Evolutionary conservation across 805 yeast species (phyloP).

Genomic region (Candida adriatica): DNA sequence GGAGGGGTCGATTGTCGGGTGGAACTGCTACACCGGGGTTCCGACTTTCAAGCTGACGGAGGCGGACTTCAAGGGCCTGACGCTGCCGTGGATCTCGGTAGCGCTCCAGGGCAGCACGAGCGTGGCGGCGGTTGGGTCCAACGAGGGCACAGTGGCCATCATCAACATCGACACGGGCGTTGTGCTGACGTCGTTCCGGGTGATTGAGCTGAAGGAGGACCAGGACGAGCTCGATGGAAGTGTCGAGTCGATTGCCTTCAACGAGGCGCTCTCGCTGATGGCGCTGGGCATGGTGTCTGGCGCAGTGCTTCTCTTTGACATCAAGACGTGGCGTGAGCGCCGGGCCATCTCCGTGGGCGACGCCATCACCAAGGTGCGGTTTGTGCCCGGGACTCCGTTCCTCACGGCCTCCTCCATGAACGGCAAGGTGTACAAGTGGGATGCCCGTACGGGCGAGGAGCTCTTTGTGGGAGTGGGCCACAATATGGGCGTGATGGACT

Average conservation of each 20-base stretch:
- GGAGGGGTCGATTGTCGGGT: constrained; percentile 78
- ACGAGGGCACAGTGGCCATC: constrained; percentile 82
- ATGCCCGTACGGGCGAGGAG: constrained; percentile 77
- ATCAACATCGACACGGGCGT: constrained; percentile 71
- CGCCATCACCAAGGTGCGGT: constrained; percentile 74
- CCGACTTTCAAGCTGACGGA: constrained; percentile 61
- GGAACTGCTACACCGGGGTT: constrained; percentile 82
- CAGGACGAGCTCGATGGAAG: constrained; percentile 61
- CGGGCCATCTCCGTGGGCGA: constrained; percentile 64
- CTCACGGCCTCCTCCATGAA: constrained; percentile 75
- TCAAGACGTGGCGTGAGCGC: constrained; percentile 82
- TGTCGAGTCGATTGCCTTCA: constrained; percentile 80
- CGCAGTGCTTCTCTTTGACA: constrained; percentile 72
- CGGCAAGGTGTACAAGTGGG: constrained; percentile 83
- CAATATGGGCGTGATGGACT: constrained; percentile 88
- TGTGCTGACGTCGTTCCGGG: constrained; percentile 57
- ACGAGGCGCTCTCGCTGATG: constrained; percentile 52
- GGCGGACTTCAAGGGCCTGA: constrained; percentile 61
- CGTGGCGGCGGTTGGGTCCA: constrained; percentile 71
- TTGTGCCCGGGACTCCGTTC: constrained; percentile 48
- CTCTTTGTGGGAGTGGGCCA: constrained; percentile 84
- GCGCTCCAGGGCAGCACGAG: constrained; percentile 41
- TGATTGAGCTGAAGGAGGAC: constrained; percentile 48
- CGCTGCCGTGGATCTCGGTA: constrained; percentile 86
- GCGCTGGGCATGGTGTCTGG: constrained; percentile 92